A percentile compares a stretch with the other conserved stretches of the same genome.
These are phyloP conservation scores for Rossbeevera mucosa DNA, from an alignment of 768 basidiomycete genomes.

Conservation along the genomic window DNA sequence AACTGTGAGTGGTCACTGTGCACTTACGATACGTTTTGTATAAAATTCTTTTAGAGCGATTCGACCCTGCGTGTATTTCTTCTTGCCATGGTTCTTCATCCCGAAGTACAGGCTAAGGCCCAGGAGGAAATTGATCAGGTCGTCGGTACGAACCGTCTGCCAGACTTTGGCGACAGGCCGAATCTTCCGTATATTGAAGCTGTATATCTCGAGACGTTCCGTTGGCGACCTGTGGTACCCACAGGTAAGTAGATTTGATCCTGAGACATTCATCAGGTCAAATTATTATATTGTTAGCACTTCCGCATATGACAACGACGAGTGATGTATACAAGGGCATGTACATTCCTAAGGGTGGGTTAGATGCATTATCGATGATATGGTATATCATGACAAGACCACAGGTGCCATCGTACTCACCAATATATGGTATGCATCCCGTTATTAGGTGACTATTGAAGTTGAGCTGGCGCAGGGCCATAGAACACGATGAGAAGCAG, in stretches of 20 bases:
- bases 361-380: background rate
- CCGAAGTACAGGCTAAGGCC: slow-evolving; percentile 29
- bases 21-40: background rate
- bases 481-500: slow-evolving; percentile 44
- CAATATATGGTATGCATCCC: slow-evolving; percentile 23
- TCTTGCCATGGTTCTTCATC: slow-evolving; percentile 33
- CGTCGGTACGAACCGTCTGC: slow-evolving; percentile 29
- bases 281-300: slow-evolving; percentile 5
- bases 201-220: slow-evolving; percentile 27
- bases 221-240: slow-evolving; percentile 31
- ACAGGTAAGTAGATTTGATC: slow-evolving; percentile 17
- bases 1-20: slow-evolving; percentile 14
- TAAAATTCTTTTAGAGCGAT: slow-evolving; percentile 10
- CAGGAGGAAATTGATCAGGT: slow-evolving; percentile 30
- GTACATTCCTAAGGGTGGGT: slow-evolving; percentile 29
- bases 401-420: slow-evolving; percentile 20
- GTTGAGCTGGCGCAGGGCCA: slow-evolving; percentile 32
- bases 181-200: slow-evolving; percentile 31
- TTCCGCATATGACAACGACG: slow-evolving; percentile 20
- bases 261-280: background rate
- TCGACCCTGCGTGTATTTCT: slow-evolving; percentile 23
- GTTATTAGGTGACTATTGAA: background rate
- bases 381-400: background rate
- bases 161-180: slow-evolving; percentile 24
- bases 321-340: slow-evolving; percentile 29